Evolutionary conservation across 768 basidiomycete species (phyloP), one percentile per base, ranked within the genome.

Genomic region (Leccinum truebloodii): DNA sequence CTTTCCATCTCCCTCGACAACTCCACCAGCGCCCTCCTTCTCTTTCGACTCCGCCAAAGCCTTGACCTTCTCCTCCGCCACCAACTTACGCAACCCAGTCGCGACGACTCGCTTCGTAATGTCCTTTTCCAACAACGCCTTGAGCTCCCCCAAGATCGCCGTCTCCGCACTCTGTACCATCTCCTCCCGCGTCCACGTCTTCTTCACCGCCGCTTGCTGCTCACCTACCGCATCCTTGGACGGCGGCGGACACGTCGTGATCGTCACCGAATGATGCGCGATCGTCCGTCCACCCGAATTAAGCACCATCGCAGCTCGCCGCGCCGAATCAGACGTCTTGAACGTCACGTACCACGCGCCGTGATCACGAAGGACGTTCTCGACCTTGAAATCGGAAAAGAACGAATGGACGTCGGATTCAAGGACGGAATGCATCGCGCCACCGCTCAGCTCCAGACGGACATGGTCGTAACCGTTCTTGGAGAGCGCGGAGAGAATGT

Each of bases 291-390:
- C 76, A 6, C 74, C 77, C 6, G 76, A 74, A 61, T 75, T 77
- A 37, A 95, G 81, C 3, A 92, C 86, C 64, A 84, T 82, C 9
- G 81, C 80, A 0, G 92, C 90, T 3, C 88, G 80, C 6, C 85
- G 79, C 0, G 94, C 94, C 0, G 82, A 71, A 57, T 83, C 83
- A 2, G 78, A 69, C 4, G 84, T 83, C 20, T 77, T 69, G 71
- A 97, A 98, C 4, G 93, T 90, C 63, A 95, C 82, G 69, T 94
- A 95, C 80, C 92, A 89, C 10, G 87, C 89, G 2, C 76, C 74
- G 54, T 83, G 81, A 70, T 90, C 90, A 62, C 84, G 83, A 2
- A 94, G 77, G 28, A 95, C 80, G 81, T 85, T 81, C 52, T 92
- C 85, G 20, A 90, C 82, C 62, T 85, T 79, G 74, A 93, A 93